Evolutionary conservation across 805 yeast genomes (phyloP), one percentile per base, ranked within the genome.

Genomic region (Scheffersomyces stipitis): DNA sequence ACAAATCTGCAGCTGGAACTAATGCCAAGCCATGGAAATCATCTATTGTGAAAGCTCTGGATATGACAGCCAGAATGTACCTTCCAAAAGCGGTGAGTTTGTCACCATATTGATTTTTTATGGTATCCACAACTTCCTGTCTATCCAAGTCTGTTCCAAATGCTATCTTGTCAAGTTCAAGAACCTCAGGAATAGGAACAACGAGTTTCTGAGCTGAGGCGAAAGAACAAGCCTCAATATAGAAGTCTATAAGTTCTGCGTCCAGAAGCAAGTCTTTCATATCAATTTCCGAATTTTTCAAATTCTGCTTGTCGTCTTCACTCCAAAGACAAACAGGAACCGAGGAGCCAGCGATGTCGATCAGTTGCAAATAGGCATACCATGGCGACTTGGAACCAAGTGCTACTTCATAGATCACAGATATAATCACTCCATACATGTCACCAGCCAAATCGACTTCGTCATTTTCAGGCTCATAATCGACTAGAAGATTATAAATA

Each of bases 1-100:
- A 87, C 24, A 91, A 64, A 60, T 90, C 96, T 0, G 96, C 97
- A 12, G 89, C 86, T 0, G 97, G 96, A 16, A 90, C 96, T 33
- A 91, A 64, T 0, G 86, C 87, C 20, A 82, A 69, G 22, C 80
- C 85, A 49, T 83, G 87, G 54, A 60, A 89, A 33, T 71, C 70
- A 58, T 91, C 98, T 18, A 90, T 77, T 28, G 80, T 81, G 56
- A 91, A 90, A 1, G 90, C 89, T 42, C 96, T 71, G 1, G 93
- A 78, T 0, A 90, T 79, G 12, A 87, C 71, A 0, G 82, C 75
- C 49, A 73, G 76, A 4, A 78, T 78, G 2, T 71, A 68, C 5
- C 78, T 72, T 2, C 85, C 80, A 45, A 86, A 86, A 13, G 56
- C 55, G 6, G 56, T 47, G 37, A 76, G 75, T 28, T 54, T 46